phyloP scores from a whole-genome alignment of 2,329 filamentous ascomycete species.

The Chaetomium olivaceum region DNA sequence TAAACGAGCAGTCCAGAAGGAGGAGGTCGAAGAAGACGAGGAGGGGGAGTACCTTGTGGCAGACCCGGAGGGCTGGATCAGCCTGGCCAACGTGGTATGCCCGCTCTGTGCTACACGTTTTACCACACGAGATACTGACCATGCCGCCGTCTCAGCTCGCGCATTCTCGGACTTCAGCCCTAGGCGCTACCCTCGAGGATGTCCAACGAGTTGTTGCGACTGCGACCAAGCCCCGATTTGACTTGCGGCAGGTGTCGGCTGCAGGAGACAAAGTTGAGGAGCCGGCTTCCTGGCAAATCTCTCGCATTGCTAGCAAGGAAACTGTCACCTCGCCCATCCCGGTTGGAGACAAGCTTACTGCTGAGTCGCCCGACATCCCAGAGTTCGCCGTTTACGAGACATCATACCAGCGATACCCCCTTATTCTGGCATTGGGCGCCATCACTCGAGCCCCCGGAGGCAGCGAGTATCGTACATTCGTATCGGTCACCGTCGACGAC shows the following conservation, averaged over 20 bases:
- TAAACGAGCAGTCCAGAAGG: conserved; percentile 42
- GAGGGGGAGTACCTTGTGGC: conserved; percentile 39
- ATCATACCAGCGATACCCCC: conserved; percentile 47
- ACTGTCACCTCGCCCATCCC: conserved; percentile 18
- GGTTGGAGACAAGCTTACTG: conserved; percentile 35
- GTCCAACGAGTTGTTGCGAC: conserved; percentile 40
- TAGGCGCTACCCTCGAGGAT: conserved; percentile 41
- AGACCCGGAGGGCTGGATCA: conserved; percentile 45
- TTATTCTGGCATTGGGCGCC: conserved; percentile 43
- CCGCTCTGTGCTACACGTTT: neutral
- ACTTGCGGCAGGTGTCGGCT: conserved; percentile 35
- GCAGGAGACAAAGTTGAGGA: conserved; percentile 31
- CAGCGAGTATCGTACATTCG: conserved; percentile 38
- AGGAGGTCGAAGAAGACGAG: conserved; percentile 41
- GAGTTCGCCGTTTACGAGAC: conserved; percentile 48
- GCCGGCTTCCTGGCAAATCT: conserved; percentile 41
- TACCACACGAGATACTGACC: neutral
- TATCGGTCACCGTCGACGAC: conserved; percentile 37
- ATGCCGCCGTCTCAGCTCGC: conserved; percentile 35
- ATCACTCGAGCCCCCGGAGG: conserved; percentile 45
- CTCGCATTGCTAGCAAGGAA: conserved; percentile 35
- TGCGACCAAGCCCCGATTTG: conserved; percentile 41
- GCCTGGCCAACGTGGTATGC: conserved; percentile 44
- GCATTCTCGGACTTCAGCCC: conserved; percentile 40
- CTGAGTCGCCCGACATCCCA: conserved; percentile 41